phyloP scores from a whole-genome alignment of 352 stramenopile genomes.

The Globisporangium perplexum region DNA sequence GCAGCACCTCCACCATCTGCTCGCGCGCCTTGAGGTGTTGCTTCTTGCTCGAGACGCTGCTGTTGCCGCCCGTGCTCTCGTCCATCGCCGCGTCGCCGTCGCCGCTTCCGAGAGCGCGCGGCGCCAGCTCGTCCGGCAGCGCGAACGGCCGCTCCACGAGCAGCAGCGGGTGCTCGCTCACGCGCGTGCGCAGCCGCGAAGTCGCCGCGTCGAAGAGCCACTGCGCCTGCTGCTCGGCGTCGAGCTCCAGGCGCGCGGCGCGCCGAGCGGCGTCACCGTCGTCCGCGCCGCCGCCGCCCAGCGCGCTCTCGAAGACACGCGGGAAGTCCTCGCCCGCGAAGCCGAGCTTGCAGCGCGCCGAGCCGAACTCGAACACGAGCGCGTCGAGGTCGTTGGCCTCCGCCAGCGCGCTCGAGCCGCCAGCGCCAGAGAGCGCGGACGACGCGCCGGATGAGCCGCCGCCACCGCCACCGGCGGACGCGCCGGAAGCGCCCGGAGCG shows the following conservation, averaged over 20 bases:
- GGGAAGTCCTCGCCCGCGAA: constrained; percentile 88
- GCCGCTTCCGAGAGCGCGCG: not conserved
- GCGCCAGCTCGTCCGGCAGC: constrained; percentile 35
- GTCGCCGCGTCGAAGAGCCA: constrained; percentile 61
- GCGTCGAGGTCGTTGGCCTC: constrained; percentile 74
- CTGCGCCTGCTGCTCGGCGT: constrained; percentile 53
- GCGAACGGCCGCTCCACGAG: constrained; percentile 63
- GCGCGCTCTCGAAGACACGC: constrained; percentile 52
- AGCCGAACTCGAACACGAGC: constrained; percentile 78
- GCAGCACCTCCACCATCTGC: constrained; percentile 73
- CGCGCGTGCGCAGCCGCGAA: constrained; percentile 37
- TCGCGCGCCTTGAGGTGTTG: constrained; percentile 45
- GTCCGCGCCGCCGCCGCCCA: constrained; percentile 14
- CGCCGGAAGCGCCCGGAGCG: not conserved
- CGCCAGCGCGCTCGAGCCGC: constrained; percentile 32
- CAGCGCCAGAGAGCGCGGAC: not conserved
- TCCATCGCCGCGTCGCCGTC: constrained; percentile 1
- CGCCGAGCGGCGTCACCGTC: constrained; percentile 10
- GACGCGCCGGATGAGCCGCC: constrained; percentile 11
- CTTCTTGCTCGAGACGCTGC: constrained; percentile 35
- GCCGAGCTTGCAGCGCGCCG: constrained; percentile 69
- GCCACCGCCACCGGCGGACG: not conserved
- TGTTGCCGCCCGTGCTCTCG: not conserved
- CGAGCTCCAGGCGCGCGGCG: constrained; percentile 46
- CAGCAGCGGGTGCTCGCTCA: constrained; percentile 62